These are phyloP conservation scores for Stylonectria norvegica DNA, from an alignment of 2,329 filamentous ascomycete species.

Conservation along the genomic window DNA sequence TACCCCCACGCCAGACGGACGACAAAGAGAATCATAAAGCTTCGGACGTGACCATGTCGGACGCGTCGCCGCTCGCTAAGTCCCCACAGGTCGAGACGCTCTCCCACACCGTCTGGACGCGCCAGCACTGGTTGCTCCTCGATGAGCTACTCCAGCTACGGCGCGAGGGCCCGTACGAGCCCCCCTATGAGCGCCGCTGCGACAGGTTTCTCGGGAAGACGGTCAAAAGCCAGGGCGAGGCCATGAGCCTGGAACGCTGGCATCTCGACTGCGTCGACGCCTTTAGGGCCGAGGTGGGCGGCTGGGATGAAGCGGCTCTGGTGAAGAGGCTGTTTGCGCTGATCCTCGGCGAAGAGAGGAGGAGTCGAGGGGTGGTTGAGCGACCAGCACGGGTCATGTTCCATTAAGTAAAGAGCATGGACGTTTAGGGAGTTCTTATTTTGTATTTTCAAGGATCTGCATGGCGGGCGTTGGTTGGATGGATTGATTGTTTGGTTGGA, in stretches of 20 bases:
- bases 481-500: not conserved
- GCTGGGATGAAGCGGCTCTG: conserved; percentile 48
- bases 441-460: not conserved
- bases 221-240: conserved; percentile 44
- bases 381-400: conserved; percentile 28
- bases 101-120: conserved; percentile 46
- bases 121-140: conserved; percentile 52
- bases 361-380: conserved; percentile 15
- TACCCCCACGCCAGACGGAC: conserved; percentile 13
- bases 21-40: conserved; percentile 34
- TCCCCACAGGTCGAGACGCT: conserved; percentile 23
- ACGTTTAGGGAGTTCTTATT: not conserved
- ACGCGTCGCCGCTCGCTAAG: conserved; percentile 25
- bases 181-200: conserved; percentile 26
- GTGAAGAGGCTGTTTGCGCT: conserved; percentile 53
- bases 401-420: conserved; percentile 24
- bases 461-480: conserved; percentile 2
- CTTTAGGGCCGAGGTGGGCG: conserved; percentile 46
- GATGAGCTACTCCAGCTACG: conserved; percentile 51
- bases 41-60: conserved; percentile 26
- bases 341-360: conserved; percentile 46
- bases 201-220: conserved; percentile 45
- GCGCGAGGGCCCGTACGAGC: conserved; percentile 36
- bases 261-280: conserved; percentile 57
- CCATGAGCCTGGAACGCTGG: conserved; percentile 51